phyloP scores from a whole-genome alignment of 2,329 filamentous ascomycete genomes.

The Ploettnerulaceae sp. region DNA sequence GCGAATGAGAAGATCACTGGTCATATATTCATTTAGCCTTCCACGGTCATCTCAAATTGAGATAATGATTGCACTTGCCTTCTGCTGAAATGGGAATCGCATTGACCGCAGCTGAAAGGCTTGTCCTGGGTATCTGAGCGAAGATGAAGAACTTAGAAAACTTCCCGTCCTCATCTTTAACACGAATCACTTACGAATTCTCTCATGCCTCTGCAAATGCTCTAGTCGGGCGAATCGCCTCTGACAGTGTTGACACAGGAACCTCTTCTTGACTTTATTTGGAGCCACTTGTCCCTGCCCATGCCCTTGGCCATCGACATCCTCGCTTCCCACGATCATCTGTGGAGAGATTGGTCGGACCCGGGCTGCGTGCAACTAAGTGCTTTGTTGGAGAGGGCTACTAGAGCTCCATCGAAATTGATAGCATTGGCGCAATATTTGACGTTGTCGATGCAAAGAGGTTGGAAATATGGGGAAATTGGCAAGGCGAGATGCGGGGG shows the following conservation, averaged over 20 bases:
- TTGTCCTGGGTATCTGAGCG: constrained; percentile 60
- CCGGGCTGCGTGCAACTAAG: no score
- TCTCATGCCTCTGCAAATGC: constrained; percentile 59
- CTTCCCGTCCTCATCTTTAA: no score
- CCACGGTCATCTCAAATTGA: no score
- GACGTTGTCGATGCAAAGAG: no score
- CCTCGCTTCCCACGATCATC: neutral
- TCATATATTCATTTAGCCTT: no score
- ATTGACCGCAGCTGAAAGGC: constrained; percentile 53
- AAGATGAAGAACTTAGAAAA: no score
- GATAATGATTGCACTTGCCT: constrained; percentile 42
- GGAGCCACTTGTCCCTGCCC: neutral
- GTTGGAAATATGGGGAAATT: no score
- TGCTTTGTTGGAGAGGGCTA: no score
- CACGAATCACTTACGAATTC: constrained; percentile 39
- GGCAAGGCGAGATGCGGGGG: no score
- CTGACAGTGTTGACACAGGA: constrained; percentile 54
- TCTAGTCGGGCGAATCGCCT: constrained; percentile 60
- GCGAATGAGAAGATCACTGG: constrained; percentile 57
- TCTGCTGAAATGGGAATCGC: constrained; percentile 58
- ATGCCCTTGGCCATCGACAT: neutral
- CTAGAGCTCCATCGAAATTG: no score
- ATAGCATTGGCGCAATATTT: no score
- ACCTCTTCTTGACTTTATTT: constrained; percentile 11
- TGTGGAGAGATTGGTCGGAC: neutral